Percentiles rank a stretch among this genome's conserved stretches.
Conservation (phyloP, 2,329 filamentous ascomycete species). For the Fusarium nygamai region DNA sequence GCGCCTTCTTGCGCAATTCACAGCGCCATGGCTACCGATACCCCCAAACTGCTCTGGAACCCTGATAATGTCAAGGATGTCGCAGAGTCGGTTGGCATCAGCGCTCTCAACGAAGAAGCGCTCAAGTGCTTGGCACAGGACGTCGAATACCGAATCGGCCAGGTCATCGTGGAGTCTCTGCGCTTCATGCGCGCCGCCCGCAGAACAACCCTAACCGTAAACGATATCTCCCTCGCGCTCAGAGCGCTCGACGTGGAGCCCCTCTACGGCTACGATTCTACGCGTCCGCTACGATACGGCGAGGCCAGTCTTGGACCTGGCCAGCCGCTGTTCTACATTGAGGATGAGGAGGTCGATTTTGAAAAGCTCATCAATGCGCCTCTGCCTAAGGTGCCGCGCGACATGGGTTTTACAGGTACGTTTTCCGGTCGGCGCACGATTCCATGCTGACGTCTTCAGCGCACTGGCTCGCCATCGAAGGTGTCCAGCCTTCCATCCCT, state of each 20-base stretch:
- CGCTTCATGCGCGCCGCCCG: constrained; percentile 95
- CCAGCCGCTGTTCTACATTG: constrained; percentile 95
- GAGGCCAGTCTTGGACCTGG: constrained; percentile 94
- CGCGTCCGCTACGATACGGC: constrained; percentile 86
- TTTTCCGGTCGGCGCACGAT: too few species aligned
- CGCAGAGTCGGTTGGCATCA: constrained; percentile 93
- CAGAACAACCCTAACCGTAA: constrained; percentile 86
- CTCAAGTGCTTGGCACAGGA: constrained; percentile 89
- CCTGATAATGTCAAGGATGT: constrained; percentile 95
- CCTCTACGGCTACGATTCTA: constrained; percentile 95
- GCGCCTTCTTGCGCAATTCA: neutral
- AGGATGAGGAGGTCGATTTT: constrained; percentile 98
- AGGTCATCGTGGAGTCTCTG: constrained; percentile 91
- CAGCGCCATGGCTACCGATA: constrained; percentile 50
- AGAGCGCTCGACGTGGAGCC: constrained; percentile 91
- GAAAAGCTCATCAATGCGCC: constrained; percentile 98
- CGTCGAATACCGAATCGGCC: constrained; percentile 92
- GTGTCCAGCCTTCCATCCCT: constrained; percentile 94
- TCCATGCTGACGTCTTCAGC: constrained; percentile 60
- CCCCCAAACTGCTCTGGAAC: constrained; percentile 83
- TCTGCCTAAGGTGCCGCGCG: constrained; percentile 91
- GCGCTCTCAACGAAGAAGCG: constrained; percentile 83
- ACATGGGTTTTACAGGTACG: constrained; percentile 89
- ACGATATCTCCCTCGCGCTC: constrained; percentile 88
- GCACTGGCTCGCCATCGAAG: constrained; percentile 97